Base-by-base conservation (phyloP, 345 rosid species). In the Euclidium syriacum region DNA sequence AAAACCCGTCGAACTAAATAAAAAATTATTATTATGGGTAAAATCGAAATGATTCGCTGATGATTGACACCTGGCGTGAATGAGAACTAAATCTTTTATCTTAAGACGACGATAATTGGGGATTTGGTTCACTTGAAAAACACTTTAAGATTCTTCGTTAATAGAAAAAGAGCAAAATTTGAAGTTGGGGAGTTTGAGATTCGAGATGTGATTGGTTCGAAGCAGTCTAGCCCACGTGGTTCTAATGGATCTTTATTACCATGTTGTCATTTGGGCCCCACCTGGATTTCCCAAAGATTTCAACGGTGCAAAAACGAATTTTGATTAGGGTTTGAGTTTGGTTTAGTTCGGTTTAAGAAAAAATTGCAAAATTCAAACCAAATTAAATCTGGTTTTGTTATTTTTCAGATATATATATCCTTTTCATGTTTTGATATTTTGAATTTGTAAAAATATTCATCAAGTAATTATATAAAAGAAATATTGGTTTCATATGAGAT, bases 41-140 rank as follows among this genome's bases (percentile, higher is more conserved):
- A 63, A 70, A 54, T 53, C 51, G 58, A 63, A 63, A 63, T 63
- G 70, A 71, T 71, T 63, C 50, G 53, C 65, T 64, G 75, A 71
- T 64, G 75, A 71, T 71, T 71, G 70, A 71, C 70, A 71, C 60
- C 59, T 64, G 75, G 46, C 70, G 38, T 38, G 36, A 53, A 35
- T 62, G 44, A 52, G 22, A n/a, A 60, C 69, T 39, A 46, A 46
- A 70, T 24, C 41, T 34, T 59, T 25, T 36, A 53, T 17, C 50
- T 53, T 62, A 52, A 54, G 68, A 70, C 52, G 42, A 62, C 51
- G 63, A 54, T 53, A 44, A 20, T 63, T 56, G 59, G 68, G 57
- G 74, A 63, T 63, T 39, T 64, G 47, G 47, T 54, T n/a, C 74
- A 62, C 63, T 70, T 24, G 36, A 7, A 39, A n/a, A 23, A 4